Evolutionary conservation across 2,329 filamentous ascomycete genomes (phyloP).

Genomic region (Orbilia brochopaga): DNA sequence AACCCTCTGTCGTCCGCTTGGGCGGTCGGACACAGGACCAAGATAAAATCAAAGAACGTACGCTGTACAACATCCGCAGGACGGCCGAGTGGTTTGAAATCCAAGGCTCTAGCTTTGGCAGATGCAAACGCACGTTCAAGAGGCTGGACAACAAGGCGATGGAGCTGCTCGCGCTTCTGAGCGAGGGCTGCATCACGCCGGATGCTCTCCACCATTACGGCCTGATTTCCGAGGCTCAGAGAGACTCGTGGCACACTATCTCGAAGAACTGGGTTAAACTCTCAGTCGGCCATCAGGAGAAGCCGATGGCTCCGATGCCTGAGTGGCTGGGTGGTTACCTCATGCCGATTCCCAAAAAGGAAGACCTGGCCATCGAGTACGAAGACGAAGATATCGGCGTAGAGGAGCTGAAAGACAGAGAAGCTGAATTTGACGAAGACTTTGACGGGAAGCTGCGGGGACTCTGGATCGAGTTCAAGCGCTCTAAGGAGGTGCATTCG

Average conservation of each 20-base stretch:
- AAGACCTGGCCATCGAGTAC: slow-evolving; percentile 63
- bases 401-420: slow-evolving; percentile 67
- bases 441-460: slow-evolving; percentile 61
- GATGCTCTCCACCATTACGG: slow-evolving; percentile 64
- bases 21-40: slow-evolving; percentile 73
- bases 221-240: slow-evolving; percentile 69
- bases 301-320: slow-evolving; percentile 58
- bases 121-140: slow-evolving; percentile 59
- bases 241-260: slow-evolving; percentile 66
- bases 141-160: slow-evolving; percentile 59
- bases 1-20: slow-evolving; percentile 68
- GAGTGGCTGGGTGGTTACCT: slow-evolving; percentile 67
- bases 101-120: slow-evolving; percentile 58
- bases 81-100: slow-evolving; percentile 56
- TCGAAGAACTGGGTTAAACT: slow-evolving; percentile 53
- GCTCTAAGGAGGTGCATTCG: slow-evolving; percentile 54
- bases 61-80: slow-evolving; percentile 68
- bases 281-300: slow-evolving; percentile 55
- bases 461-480: slow-evolving; percentile 56
- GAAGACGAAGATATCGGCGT: slow-evolving; percentile 69
- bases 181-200: slow-evolving; percentile 63
- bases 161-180: slow-evolving; percentile 60
- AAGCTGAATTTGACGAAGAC: slow-evolving; percentile 65
- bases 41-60: slow-evolving; percentile 68
- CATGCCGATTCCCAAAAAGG: slow-evolving; percentile 25